Conservation (phyloP, 2,329 filamentous ascomycete species). For the Fonsecaea multimorphosa region DNA sequence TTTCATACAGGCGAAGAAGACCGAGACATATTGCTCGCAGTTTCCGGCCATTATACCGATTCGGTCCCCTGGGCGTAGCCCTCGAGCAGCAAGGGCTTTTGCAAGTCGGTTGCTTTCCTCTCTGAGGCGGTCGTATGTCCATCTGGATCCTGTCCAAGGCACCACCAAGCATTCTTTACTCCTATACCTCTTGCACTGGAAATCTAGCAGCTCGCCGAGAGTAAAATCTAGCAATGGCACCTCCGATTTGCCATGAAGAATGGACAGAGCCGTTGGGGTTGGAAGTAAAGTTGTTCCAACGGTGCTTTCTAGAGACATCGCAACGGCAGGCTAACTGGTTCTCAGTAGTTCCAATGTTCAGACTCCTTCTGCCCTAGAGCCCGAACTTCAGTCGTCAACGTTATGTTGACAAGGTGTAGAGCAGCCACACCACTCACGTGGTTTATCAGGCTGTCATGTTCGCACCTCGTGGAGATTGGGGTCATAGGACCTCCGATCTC, state of each 20-base stretch:
- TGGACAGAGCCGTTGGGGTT: conserved; percentile 48
- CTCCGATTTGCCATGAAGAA: conserved; percentile 72
- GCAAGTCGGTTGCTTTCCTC: conserved; percentile 67
- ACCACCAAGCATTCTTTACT: conserved; percentile 73
- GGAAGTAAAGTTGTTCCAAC: conserved; percentile 7
- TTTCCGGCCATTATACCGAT: conserved; percentile 75
- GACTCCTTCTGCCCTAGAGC: background rate
- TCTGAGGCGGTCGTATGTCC: conserved; percentile 72
- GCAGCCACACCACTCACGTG: background rate
- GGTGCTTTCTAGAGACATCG: conserved; percentile 13
- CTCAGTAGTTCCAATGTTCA: background rate
- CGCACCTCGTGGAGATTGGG: background rate
- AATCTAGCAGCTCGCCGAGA: conserved; percentile 72
- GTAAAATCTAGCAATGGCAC: conserved; percentile 74
- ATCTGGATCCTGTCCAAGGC: conserved; percentile 76
- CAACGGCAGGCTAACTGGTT: background rate
- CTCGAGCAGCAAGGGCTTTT: conserved; percentile 69
- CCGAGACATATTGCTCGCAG: conserved; percentile 64
- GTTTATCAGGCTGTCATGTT: background rate
- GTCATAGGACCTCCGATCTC: background rate
- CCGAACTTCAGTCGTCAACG: background rate
- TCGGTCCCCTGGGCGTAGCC: conserved; percentile 71
- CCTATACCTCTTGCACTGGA: conserved; percentile 71
- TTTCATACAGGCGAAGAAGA: conserved; percentile 74
- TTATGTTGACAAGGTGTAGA: background rate